These are phyloP conservation scores for Cladosporium sp. DNA, from an alignment of 2,329 filamentous ascomycete genomes.

Conservation along the genomic window DNA sequence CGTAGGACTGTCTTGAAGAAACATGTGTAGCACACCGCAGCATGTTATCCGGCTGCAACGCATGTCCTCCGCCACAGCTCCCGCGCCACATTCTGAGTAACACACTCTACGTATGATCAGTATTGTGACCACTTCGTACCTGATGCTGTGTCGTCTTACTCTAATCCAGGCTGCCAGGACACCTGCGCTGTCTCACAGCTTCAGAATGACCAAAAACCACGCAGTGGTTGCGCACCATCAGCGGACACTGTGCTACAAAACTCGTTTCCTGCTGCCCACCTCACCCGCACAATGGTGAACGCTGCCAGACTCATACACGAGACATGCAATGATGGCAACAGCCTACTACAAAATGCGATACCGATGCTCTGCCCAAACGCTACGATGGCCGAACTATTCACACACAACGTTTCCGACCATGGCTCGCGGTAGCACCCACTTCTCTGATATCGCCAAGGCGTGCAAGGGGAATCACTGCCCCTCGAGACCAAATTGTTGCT, in stretches of 20 bases:
- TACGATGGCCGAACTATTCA: neutral
- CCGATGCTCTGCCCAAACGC: neutral
- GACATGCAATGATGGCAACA: neutral
- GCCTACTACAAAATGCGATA: neutral
- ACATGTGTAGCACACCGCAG: neutral
- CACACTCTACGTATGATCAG: neutral
- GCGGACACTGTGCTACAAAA: slow-evolving; percentile 4
- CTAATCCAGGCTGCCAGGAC: neutral
- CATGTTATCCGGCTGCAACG: neutral
- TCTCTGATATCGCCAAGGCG: neutral
- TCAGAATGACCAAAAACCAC: neutral
- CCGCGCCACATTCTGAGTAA: neutral
- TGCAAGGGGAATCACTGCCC: slow-evolving; percentile 4
- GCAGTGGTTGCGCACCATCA: slow-evolving; percentile 1
- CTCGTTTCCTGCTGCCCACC: slow-evolving; percentile 2
- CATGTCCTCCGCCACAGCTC: neutral
- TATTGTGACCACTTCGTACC: neutral
- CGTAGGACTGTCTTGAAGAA: neutral
- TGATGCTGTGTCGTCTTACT: neutral
- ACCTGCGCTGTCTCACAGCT: neutral
- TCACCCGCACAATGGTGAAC: neutral
- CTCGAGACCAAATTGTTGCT: neutral
- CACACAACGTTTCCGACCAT: neutral
- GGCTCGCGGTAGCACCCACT: neutral
- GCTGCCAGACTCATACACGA: neutral